Conservation (phyloP, 257 asterid genomes). For the Ophiorrhiza pumila region DNA sequence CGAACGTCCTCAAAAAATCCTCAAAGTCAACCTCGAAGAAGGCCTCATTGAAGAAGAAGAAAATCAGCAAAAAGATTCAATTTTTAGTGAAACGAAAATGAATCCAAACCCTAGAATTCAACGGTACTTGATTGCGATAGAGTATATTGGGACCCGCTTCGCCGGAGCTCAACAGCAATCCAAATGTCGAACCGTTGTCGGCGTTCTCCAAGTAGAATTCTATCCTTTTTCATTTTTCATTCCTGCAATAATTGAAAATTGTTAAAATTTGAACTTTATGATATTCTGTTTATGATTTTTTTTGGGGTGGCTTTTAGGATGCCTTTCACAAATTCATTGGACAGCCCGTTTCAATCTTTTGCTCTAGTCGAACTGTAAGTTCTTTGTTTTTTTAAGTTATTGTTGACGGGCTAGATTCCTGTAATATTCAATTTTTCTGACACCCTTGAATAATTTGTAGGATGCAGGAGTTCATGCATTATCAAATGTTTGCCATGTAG, state of each 20-base stretch:
- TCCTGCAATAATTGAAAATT: neutral
- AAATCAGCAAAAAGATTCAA: conserved; percentile 6
- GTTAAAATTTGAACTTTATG: neutral
- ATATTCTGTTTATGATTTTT: neutral
- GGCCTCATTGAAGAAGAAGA: conserved; percentile 21
- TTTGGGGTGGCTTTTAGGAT: conserved; percentile 38
- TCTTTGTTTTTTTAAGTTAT: neutral
- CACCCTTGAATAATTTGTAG: conserved; percentile 30
- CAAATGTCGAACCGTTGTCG: conserved; percentile 69
- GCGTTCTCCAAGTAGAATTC: conserved; percentile 62
- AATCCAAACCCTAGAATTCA: conserved; percentile 47
- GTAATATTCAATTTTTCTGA: neutral
- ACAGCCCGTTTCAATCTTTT: conserved; percentile 71
- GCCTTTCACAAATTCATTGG: conserved; percentile 79
- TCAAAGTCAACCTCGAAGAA: conserved; percentile 32
- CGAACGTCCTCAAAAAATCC: conserved; percentile 51
- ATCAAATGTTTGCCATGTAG: conserved; percentile 90
- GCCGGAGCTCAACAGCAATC: conserved; percentile 86
- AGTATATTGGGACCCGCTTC: conserved; percentile 84
- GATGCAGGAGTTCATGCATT: conserved; percentile 96
- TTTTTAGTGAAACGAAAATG: conserved; percentile 34
- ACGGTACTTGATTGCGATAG: conserved; percentile 75
- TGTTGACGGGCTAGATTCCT: neutral
- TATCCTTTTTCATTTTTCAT: neutral
- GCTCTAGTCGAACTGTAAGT: conserved; percentile 95